A percentile compares a stretch with the other conserved stretches of the same genome.
Conservation (phyloP, 208 protist species). For the Strigomonas culicis region DNA sequence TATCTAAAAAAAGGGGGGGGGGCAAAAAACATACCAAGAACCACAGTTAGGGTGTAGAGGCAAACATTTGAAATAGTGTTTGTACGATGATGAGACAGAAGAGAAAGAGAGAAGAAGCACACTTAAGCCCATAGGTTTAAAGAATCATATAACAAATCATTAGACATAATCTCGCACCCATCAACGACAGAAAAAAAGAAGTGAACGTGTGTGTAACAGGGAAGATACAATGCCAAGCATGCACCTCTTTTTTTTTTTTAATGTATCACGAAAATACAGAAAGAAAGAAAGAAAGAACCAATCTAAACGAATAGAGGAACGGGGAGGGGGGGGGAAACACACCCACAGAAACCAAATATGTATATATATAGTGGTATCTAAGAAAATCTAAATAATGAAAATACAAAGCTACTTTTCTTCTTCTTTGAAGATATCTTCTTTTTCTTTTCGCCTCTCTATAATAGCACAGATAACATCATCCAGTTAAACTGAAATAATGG, state of each 20-base stretch:
- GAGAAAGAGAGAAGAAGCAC: not conserved
- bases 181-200: too few species aligned
- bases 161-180: too few species aligned
- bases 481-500: slow-evolving; percentile 23
- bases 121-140: too few species aligned
- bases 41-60: not conserved
- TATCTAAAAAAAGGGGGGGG: not conserved
- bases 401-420: not conserved
- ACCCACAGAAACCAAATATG: not conserved
- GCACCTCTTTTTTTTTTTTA: not conserved
- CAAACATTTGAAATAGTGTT: not conserved
- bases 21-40: not conserved
- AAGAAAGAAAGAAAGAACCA: not conserved
- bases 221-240: not conserved
- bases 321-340: not conserved
- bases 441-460: not conserved
- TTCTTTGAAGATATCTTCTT: not conserved
- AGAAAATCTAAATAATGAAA: not conserved
- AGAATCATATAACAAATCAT: too few species aligned
- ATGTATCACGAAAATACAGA: not conserved
- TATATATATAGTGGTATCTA: not conserved
- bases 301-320: not conserved
- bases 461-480: too few species aligned
- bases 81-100: slow-evolving; percentile 1
- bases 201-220: too few species aligned